Evolutionary conservation across 495 filamentous ascomycete species (phyloP).

Genomic region (Aspergillus conjunctus): DNA sequence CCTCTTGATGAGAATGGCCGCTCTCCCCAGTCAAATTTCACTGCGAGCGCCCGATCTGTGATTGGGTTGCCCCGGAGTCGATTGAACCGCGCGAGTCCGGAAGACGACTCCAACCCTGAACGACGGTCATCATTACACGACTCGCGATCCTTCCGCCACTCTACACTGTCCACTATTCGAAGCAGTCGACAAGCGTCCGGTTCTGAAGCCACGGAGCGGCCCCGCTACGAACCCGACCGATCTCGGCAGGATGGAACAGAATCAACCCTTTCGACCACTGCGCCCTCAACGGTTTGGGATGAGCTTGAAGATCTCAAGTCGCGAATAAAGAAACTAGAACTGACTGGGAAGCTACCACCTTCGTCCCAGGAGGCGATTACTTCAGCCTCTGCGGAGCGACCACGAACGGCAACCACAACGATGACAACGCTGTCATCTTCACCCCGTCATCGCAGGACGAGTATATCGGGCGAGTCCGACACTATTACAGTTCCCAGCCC

Average conservation of each 20-base stretch:
- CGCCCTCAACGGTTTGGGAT: constrained; percentile 95
- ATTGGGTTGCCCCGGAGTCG: constrained; percentile 45
- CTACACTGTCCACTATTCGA: constrained; percentile 54
- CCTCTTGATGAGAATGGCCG: constrained; percentile 51
- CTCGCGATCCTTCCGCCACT: constrained; percentile 53
- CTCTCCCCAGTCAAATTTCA: constrained; percentile 41
- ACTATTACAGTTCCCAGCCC: constrained; percentile 35
- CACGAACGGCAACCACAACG: constrained; percentile 90
- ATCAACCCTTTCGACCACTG: constrained; percentile 81
- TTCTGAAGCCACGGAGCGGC: constrained; percentile 49
- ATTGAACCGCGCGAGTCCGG: constrained; percentile 43
- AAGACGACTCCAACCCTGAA: constrained; percentile 43
- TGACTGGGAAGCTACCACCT: constrained; percentile 82
- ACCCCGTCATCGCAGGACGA: constrained; percentile 65
- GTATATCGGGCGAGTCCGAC: constrained; percentile 49
- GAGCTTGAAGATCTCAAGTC: constrained; percentile 96
- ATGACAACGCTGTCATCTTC: constrained; percentile 88
- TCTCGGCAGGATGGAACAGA: constrained; percentile 65
- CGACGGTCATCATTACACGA: constrained; percentile 51
- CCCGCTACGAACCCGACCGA: constrained; percentile 50
- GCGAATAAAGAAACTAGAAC: constrained; percentile 86
- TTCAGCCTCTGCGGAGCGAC: constrained; percentile 73
- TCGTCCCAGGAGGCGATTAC: constrained; percentile 80
- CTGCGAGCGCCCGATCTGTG: constrained; percentile 47
- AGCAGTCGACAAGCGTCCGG: constrained; percentile 51